phyloP scores from a whole-genome alignment of 2,329 filamentous ascomycete species.

The Periconia digitata region DNA sequence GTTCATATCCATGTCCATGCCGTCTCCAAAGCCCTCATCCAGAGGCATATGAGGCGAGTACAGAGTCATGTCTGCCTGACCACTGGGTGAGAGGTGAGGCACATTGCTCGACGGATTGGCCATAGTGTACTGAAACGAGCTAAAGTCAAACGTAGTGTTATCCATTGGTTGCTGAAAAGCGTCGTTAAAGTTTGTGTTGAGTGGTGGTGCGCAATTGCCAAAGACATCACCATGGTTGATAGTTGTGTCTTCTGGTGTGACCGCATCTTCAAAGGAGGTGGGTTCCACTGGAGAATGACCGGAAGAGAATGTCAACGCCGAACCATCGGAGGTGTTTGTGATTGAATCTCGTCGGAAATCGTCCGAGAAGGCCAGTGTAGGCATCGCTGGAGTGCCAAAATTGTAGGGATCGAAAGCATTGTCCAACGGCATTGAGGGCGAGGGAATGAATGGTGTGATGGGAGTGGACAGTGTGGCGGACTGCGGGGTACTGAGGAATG shows the following conservation, averaged over 20 bases:
- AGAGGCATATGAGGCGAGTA: slow-evolving; percentile 64
- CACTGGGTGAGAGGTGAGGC: slow-evolving; percentile 67
- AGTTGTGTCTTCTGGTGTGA: slow-evolving; percentile 51
- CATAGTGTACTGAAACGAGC: slow-evolving; percentile 42
- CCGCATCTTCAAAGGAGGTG: slow-evolving; percentile 46
- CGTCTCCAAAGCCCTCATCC: slow-evolving; percentile 67
- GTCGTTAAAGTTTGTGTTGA: slow-evolving; percentile 63
- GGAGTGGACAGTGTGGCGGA: slow-evolving; percentile 40
- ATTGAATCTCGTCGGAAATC: slow-evolving; percentile 42
- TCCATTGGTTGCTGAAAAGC: slow-evolving; percentile 60
- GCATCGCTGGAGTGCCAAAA: slow-evolving; percentile 36
- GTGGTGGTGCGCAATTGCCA: slow-evolving; percentile 55
- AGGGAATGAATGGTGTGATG: slow-evolving; percentile 43
- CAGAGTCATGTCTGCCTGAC: slow-evolving; percentile 68
- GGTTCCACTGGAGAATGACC: slow-evolving; percentile 44
- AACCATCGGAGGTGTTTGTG: slow-evolving; percentile 32
- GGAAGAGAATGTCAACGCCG: slow-evolving; percentile 43
- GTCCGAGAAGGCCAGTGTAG: slow-evolving; percentile 29
- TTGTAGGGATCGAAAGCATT: slow-evolving; percentile 30
- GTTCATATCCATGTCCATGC: slow-evolving; percentile 29
- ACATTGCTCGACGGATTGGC: slow-evolving; percentile 24
- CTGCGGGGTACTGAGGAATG: slow-evolving; percentile 38
- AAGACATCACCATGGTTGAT: slow-evolving; percentile 64
- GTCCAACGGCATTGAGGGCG: slow-evolving; percentile 45
- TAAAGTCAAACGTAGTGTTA: slow-evolving; percentile 35